These are phyloP conservation scores for Stagonosporopsis vannaccii DNA, from an alignment of 2,329 filamentous ascomycete genomes.

Conservation along the genomic window DNA sequence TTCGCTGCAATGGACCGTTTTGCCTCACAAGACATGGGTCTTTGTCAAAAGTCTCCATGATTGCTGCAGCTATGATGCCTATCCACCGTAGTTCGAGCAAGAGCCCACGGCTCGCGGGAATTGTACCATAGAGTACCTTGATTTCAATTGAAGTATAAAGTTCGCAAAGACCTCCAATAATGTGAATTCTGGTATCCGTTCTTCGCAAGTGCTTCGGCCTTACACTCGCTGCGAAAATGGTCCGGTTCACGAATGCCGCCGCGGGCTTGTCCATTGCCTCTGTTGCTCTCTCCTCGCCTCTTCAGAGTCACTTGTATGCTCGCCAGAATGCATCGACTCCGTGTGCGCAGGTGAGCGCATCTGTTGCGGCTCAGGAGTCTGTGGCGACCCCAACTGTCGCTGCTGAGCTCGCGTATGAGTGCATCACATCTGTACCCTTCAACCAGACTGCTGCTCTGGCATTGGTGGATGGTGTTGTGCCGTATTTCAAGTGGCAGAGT, in stretches of 20 bases:
- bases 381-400: conserved; percentile 50
- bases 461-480: conserved; percentile 53
- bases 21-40: conserved; percentile 23
- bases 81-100: conserved; percentile 11
- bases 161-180: background rate
- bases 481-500: conserved; percentile 57
- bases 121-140: conserved; percentile 5
- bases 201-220: conserved; percentile 5
- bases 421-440: conserved; percentile 55
- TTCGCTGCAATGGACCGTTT: conserved; percentile 22
- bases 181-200: conserved; percentile 1
- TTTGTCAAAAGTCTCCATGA: conserved; percentile 8
- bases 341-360: conserved; percentile 43
- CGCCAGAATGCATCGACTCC: conserved; percentile 41
- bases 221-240: conserved; percentile 27
- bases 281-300: conserved; percentile 35
- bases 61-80: conserved; percentile 30
- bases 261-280: conserved; percentile 39
- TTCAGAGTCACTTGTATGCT: conserved; percentile 29
- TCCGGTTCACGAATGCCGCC: conserved; percentile 28
- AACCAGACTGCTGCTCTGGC: conserved; percentile 52
- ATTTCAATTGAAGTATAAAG: conserved; percentile 21
- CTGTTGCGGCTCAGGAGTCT: conserved; percentile 33
- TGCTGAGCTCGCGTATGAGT: conserved; percentile 55
- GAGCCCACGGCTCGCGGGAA: conserved; percentile 14